Percentiles rank a stretch among this genome's conserved stretches.
Conservation (phyloP, 805 yeast species). For the Ogataea allantospora region DNA sequence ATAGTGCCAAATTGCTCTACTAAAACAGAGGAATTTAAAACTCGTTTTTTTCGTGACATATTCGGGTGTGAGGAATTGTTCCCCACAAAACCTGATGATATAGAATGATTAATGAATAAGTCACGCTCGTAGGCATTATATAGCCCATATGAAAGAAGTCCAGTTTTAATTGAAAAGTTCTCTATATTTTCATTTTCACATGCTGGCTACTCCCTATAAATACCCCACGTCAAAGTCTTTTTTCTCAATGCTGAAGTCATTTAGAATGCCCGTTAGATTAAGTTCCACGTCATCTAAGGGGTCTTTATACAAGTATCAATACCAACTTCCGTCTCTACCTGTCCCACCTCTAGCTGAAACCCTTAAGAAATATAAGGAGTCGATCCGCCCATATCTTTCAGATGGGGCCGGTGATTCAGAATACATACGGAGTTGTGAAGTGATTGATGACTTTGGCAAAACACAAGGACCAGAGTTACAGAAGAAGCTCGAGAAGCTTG, state of each 20-base stretch:
- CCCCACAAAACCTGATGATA: conserved; percentile 6
- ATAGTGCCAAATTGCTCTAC: neutral
- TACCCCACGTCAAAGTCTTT: conserved; percentile 7
- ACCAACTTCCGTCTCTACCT: conserved; percentile 76
- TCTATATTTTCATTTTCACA: conserved; percentile 4
- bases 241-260: conserved; percentile 1
- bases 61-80: conserved; percentile 12
- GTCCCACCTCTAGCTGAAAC: conserved; percentile 81
- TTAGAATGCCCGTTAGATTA: conserved; percentile 8
- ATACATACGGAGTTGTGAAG: conserved; percentile 42
- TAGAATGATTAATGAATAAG: neutral
- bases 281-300: conserved; percentile 42
- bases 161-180: neutral
- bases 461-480: conserved; percentile 74
- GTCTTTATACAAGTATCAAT: conserved; percentile 69
- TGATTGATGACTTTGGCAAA: conserved; percentile 63
- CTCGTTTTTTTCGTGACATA: conserved; percentile 5
- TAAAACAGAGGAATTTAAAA: neutral
- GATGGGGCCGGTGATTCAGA: conserved; percentile 44
- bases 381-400: conserved; percentile 67
- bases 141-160: conserved; percentile 1
- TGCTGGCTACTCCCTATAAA: conserved; percentile 9
- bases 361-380: conserved; percentile 61
- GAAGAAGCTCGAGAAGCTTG: conserved; percentile 55
- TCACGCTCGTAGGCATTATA: neutral